phyloP scores from a whole-genome alignment of 2,329 filamentous ascomycete genomes.

The Aspergillus quadrilineatus region DNA sequence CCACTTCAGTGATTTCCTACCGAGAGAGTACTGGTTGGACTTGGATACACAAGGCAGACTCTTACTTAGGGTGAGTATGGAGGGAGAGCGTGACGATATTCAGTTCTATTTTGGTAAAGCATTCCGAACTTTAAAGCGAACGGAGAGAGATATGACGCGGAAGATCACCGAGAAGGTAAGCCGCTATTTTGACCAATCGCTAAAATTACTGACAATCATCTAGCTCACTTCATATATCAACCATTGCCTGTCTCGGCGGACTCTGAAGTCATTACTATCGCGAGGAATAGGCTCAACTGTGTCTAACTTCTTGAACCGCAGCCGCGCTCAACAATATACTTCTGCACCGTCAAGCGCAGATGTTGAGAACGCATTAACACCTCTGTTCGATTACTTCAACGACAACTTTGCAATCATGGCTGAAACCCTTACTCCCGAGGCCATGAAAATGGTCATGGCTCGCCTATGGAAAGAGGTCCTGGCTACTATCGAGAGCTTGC shows the following conservation, averaged over 20 bases:
- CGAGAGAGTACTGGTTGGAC: conserved; percentile 95
- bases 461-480: conserved; percentile 97
- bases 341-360: conserved; percentile 68
- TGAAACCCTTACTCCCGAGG: conserved; percentile 85
- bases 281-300: conserved; percentile 72
- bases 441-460: conserved; percentile 99
- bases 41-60: conserved; percentile 91
- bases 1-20: conserved; percentile 93
- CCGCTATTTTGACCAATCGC: background rate
- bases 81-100: conserved; percentile 96
- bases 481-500: conserved; percentile 80
- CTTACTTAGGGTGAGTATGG: conserved; percentile 92
- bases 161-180: conserved; percentile 95
- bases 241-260: conserved; percentile 78
- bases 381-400: conserved; percentile 91
- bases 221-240: conserved; percentile 92
- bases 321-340: conserved; percentile 48
- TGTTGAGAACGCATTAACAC: conserved; percentile 75
- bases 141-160: conserved; percentile 95
- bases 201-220: conserved; percentile 2
- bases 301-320: conserved; percentile 63
- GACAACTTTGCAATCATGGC: conserved; percentile 99
- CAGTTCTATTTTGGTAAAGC: conserved; percentile 98
- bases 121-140: conserved; percentile 90
- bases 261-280: conserved; percentile 71